Evolutionary conservation across 495 filamentous ascomycete species (phyloP).

Genomic region (Penicillium odoratum): DNA sequence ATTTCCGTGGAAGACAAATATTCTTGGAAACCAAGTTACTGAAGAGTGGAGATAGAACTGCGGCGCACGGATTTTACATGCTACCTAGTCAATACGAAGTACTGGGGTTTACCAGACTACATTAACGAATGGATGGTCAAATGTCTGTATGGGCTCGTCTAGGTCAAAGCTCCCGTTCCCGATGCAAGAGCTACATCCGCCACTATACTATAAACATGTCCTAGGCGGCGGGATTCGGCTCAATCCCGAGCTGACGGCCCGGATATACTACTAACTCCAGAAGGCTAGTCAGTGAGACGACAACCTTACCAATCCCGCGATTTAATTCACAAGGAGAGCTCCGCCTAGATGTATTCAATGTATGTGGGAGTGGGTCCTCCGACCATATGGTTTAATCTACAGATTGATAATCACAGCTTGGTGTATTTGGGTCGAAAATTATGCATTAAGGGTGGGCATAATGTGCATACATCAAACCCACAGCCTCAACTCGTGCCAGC

Average conservation of each 20-base stretch:
- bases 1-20: too few species aligned
- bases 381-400: background rate
- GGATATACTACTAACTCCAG: background rate
- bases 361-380: background rate
- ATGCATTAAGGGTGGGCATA: background rate
- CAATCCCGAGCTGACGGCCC: background rate
- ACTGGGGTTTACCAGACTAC: too few species aligned
- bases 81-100: too few species aligned
- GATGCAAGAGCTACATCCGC: slow-evolving; percentile 1
- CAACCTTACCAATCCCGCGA: background rate
- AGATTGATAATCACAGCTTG: background rate
- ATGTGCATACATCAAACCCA: background rate
- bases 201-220: background rate
- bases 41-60: too few species aligned
- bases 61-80: too few species aligned
- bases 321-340: background rate
- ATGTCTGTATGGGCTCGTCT: background rate
- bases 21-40: too few species aligned
- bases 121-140: too few species aligned
- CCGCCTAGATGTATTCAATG: background rate
- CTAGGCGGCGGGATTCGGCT: background rate
- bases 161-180: background rate
- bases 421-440: background rate
- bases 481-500: background rate
- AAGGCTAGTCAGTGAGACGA: background rate